phyloP scores from a whole-genome alignment of 2,329 filamentous ascomycete genomes.

The Acephala macrosclerotiorum region DNA sequence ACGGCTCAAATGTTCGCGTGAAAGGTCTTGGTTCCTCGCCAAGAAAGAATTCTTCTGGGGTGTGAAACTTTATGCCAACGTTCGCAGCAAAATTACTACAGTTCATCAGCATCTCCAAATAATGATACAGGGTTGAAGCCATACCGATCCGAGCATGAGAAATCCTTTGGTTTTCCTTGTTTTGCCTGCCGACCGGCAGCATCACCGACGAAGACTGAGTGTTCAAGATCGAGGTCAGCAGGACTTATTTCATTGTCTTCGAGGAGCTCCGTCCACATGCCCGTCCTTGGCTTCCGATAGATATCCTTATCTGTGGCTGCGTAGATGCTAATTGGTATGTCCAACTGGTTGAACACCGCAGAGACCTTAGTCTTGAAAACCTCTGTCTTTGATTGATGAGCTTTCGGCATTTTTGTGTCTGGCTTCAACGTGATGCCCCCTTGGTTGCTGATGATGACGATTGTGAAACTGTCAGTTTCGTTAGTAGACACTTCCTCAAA shows the following conservation, averaged over 20 bases:
- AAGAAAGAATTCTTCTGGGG: slow-evolving; percentile 93
- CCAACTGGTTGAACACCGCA: slow-evolving; percentile 72
- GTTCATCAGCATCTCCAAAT: slow-evolving; percentile 10
- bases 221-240: slow-evolving; percentile 69
- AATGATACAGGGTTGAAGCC: background rate
- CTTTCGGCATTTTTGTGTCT: slow-evolving; percentile 73
- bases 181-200: slow-evolving; percentile 69
- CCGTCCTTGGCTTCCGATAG: slow-evolving; percentile 85
- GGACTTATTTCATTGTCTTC: slow-evolving; percentile 54
- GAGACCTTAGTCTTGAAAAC: slow-evolving; percentile 86
- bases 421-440: slow-evolving; percentile 79
- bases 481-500: slow-evolving; percentile 1
- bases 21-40: slow-evolving; percentile 71
- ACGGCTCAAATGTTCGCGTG: slow-evolving; percentile 74
- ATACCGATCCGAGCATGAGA: slow-evolving; percentile 66
- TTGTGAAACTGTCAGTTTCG: slow-evolving; percentile 62
- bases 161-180: slow-evolving; percentile 60
- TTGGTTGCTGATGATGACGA: slow-evolving; percentile 90
- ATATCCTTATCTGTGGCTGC: slow-evolving; percentile 84
- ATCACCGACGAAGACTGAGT: slow-evolving; percentile 89
- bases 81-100: slow-evolving; percentile 84
- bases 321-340: slow-evolving; percentile 81
- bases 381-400: slow-evolving; percentile 69
- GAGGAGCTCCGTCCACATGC: slow-evolving; percentile 83
- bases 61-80: slow-evolving; percentile 79